Evolutionary conservation across 148 eudicot species (phyloP).

Genomic region (Talinum fruticosum): DNA sequence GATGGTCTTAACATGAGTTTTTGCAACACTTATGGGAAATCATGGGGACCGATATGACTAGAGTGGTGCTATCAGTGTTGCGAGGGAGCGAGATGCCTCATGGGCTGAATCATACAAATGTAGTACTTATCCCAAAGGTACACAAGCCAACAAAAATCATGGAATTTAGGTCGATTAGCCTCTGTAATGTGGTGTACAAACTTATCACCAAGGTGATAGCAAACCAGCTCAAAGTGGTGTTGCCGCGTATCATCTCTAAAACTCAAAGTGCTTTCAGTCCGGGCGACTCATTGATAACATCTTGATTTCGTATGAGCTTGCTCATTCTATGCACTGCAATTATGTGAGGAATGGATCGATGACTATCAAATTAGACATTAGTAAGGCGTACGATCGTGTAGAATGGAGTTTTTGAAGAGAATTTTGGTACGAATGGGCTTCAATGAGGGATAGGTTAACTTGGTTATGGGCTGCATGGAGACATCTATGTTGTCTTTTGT

Average conservation of each 20-base stretch:
- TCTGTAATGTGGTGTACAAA: too few species aligned
- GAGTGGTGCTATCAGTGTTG: background rate
- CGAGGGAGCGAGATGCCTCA: background rate
- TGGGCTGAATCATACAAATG: background rate
- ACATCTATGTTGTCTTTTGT: background rate
- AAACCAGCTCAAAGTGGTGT: background rate
- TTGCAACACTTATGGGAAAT: background rate
- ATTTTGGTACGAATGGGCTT: background rate
- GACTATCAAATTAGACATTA: too few species aligned
- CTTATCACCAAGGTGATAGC: background rate
- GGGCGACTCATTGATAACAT: background rate
- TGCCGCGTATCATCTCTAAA: background rate
- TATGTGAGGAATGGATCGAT: too few species aligned
- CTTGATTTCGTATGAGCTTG: background rate
- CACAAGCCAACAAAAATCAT: background rate
- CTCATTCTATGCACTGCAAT: too few species aligned
- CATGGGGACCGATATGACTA: background rate
- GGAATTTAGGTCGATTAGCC: background rate
- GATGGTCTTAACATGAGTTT: background rate
- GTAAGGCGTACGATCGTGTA: background rate
- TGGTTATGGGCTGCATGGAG: background rate
- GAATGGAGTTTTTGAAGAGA: background rate
- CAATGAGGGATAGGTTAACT: background rate
- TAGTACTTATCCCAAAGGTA: background rate
- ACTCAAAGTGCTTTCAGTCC: background rate